Evolutionary conservation across 1,284 basidiomycete species (phyloP), one percentile per base, ranked within the genome.

Genomic region (Sanguinoderma infundibulare): DNA sequence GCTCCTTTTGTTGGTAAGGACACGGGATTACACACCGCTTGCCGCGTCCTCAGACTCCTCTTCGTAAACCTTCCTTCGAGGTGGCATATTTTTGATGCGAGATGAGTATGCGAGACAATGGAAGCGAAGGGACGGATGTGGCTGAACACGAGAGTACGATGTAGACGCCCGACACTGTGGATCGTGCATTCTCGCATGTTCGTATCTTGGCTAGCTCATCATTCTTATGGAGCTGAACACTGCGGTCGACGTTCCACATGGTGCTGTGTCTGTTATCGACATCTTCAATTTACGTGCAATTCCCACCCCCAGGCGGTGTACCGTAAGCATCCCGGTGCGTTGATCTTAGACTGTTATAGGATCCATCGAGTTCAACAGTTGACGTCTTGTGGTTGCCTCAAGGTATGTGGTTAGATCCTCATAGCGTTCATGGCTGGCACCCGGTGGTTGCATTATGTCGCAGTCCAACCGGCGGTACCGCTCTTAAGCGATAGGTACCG

Each of bases 21-120:
- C n/a, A 39, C 30, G 28, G 30, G 38, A 24, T 12, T 12, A 61
- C 69, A 49, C 49, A 70, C 70, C 70, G 44, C 71, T 71, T 10
- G 54, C 64, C n/a, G 57, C 61, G 5, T 67, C 65, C 51, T 67
- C 70, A 0, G 68, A 68, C 38, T 67, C 64, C 59, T 68, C 70
- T 24, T 70, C 67, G 40, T 66, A 66, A 2, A 64, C 44, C 35
- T 52, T 60, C 22, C 62, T 56, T 47, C 68, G 55, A 38, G 66
- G 66, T 14, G 66, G 61, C 66, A 67, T 67, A 9, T 12, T 15
- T 5, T 49, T 8, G 8, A 49, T 12, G 20, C 28, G 28, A 49
- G 30, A 49, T n/a, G 8, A 49, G 28, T 49, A 10, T n/a, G 15
- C 14, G 46, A 5, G 14, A 17, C 17, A 30, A 32, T 20, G 24